Base-by-base conservation (phyloP, 2,329 filamentous ascomycete species). In the Cercospora sp. region DNA sequence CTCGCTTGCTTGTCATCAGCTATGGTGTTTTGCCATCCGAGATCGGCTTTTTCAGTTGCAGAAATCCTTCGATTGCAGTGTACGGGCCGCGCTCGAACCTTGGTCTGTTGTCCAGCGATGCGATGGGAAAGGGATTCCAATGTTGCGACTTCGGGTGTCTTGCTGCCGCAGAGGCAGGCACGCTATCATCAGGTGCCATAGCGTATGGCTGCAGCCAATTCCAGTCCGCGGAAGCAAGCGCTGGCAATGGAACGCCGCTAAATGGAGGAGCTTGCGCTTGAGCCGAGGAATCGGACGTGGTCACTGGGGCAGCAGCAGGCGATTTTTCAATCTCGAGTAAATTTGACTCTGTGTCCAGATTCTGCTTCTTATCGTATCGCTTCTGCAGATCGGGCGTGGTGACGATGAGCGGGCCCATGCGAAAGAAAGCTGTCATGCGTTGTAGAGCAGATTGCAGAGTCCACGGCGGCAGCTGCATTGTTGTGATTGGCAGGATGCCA, bases 341-440 rank as follows among this genome's bases (percentile, higher is more conserved):
- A 2, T 60, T 65, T n/a, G 16, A 60, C 5, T 36, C 55, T 9
- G 45, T 36, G 16, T 28, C 58, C 20, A 61, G 26, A 12, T 51
- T 62, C 7, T 28, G 8, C n/a, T 26, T 55, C 18, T 7, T 2
- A 30, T 66, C 58, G 40, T 66, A 66, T 20, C 28, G 33, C 13
- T 13, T 61, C n/a, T 53, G 58, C 9, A 62, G 16, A 57, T 62
- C 64, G 8, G 40, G 53, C 7, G 53, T 66, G 3, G 64, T 66
- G 16, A 66, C 30, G 5, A 66, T 18, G 13, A 66, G n/a, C n/a
- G 64, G 64, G 2, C 64, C 64, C 33, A 63, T 59, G 23, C 26
- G 36, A n/a, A 65, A 65, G 31, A 68, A 65, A 3, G 55, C 66
- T 1, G 62, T 68, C 62, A 65, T 68, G 3, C 57, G 33, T 13